Evolutionary conservation across 164 flowering plant species (phyloP).

Genomic region (Umbilicus rupestris): DNA sequence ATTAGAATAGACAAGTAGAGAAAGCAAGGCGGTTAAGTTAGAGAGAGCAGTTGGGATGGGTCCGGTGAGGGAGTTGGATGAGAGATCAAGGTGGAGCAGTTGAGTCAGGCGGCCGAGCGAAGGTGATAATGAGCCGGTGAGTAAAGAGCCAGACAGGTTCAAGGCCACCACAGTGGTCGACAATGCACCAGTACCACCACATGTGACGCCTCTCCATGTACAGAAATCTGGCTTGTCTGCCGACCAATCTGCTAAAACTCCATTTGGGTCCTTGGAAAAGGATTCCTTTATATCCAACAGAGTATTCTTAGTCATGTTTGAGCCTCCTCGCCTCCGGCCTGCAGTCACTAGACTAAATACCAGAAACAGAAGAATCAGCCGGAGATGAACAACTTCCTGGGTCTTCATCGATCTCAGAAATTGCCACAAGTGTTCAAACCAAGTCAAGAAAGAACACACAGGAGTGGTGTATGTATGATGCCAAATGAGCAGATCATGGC

Average conservation of each 20-base stretch:
- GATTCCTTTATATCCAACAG: constrained; percentile 63
- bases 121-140: constrained; percentile 62
- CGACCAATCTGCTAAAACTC: constrained; percentile 54
- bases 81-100: constrained; percentile 74
- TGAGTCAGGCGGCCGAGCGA: constrained; percentile 38
- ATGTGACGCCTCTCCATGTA: constrained; percentile 64
- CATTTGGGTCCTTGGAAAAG: constrained; percentile 42
- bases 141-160: constrained; percentile 62
- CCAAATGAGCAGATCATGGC: background rate
- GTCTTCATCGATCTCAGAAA: background rate
- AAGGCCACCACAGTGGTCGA: constrained; percentile 41
- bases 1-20: constrained; percentile 74
- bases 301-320: constrained; percentile 12
- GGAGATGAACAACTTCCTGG: background rate
- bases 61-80: constrained; percentile 62
- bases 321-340: constrained; percentile 13
- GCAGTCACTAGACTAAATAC: constrained; percentile 11
- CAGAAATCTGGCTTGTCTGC: constrained; percentile 41
- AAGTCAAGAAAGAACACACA: background rate
- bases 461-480: no score
- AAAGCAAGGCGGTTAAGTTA: constrained; percentile 41
- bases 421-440: background rate
- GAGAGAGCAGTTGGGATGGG: constrained; percentile 73
- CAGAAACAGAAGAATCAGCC: background rate
- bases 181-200: constrained; percentile 23